Evolutionary conservation across 768 basidiomycete species (phyloP).

Genomic region (Macrolepiota dolichaula): DNA sequence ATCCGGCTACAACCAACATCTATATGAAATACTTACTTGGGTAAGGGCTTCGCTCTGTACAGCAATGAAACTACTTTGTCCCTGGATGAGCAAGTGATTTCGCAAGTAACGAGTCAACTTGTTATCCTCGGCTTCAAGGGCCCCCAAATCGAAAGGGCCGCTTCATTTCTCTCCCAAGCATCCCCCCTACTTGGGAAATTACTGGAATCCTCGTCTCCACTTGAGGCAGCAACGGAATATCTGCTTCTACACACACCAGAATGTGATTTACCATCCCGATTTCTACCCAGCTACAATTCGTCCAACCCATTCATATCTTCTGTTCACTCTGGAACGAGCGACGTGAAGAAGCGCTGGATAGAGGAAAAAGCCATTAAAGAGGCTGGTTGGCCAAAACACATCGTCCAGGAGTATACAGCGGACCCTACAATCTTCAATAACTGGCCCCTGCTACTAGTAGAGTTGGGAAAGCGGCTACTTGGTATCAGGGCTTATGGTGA

Average conservation of each 20-base stretch:
- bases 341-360: conserved; percentile 73
- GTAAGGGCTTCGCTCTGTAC: conserved; percentile 49
- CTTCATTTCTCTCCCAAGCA: conserved; percentile 53
- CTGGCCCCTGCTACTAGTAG: conserved; percentile 53
- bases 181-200: conserved; percentile 62
- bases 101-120: conserved; percentile 52
- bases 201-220: conserved; percentile 51
- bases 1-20: conserved; percentile 1
- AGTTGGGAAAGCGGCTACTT: conserved; percentile 51
- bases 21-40: conserved; percentile 7
- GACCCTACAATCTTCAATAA: conserved; percentile 36
- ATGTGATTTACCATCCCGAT: conserved; percentile 77
- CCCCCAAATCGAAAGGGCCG: conserved; percentile 46
- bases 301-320: conserved; percentile 70
- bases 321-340: conserved; percentile 56
- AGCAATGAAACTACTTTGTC: conserved; percentile 28
- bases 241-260: conserved; percentile 82
- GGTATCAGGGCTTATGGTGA: conserved; percentile 32
- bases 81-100: conserved; percentile 38
- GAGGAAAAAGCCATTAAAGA: conserved; percentile 79
- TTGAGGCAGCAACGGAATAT: conserved; percentile 83
- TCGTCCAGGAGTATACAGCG: conserved; percentile 55
- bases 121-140: conserved; percentile 62
- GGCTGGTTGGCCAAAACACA: conserved; percentile 75
- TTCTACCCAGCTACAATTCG: conserved; percentile 61